Conservation (phyloP, 176 grass and related monocot species). For the Saccharum spontaneum region DNA sequence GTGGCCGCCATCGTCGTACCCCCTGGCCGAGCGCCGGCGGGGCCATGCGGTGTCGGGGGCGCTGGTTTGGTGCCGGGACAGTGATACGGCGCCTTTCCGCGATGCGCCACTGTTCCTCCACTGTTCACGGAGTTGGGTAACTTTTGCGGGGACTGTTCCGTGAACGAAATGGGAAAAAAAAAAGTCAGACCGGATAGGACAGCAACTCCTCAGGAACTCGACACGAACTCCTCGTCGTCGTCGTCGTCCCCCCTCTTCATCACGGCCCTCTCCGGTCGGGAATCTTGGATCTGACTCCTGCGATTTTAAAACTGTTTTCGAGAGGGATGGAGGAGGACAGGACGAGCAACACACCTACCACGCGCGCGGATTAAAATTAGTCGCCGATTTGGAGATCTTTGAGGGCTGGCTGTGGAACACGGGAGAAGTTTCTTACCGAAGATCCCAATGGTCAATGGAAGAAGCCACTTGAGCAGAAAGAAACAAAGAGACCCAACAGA, state of each 20-base stretch:
- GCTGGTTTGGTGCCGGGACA: not conserved
- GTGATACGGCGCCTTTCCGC: not conserved
- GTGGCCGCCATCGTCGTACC: not conserved
- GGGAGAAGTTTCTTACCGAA: not conserved
- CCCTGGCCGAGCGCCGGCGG: not conserved
- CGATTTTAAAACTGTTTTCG: not conserved
- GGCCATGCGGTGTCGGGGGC: not conserved
- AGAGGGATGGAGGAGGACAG: not conserved
- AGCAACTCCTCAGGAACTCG: not conserved
- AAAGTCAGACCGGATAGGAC: not conserved
- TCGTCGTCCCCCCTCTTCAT: too few species aligned
- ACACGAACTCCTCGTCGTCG: not conserved
- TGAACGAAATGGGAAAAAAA: too few species aligned
- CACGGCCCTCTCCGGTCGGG: not conserved
- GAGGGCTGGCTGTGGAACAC: not conserved
- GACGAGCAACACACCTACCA: not conserved
- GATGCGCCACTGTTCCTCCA: not conserved
- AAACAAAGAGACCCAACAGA: not conserved
- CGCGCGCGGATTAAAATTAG: not conserved
- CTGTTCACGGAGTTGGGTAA: not conserved
- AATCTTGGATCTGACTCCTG: constrained; percentile 24
- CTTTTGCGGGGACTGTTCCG: too few species aligned
- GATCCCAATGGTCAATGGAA: not conserved
- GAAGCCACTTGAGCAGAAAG: not conserved
- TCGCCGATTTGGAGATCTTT: not conserved